These are phyloP conservation scores for Didymella segeticola DNA, from an alignment of 2,329 filamentous ascomycete genomes.

Conservation along the genomic window DNA sequence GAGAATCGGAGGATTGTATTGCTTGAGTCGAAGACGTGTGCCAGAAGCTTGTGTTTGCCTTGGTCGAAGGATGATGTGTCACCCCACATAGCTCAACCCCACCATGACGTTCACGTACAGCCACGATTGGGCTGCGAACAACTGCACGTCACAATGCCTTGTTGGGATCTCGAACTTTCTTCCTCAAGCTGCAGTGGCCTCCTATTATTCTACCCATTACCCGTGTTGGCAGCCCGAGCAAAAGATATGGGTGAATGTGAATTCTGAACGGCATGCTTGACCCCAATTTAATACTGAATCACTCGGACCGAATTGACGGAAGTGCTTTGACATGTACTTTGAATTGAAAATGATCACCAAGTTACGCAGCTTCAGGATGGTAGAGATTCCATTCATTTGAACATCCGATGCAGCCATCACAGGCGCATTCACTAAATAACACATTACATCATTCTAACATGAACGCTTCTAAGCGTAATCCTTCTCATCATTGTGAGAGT, in stretches of 20 bases:
- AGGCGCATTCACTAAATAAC: constrained; percentile 14
- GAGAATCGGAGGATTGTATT: not conserved
- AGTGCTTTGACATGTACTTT: not conserved
- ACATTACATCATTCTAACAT: constrained; percentile 11
- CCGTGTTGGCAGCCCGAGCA: not conserved
- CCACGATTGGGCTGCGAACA: constrained; percentile 1
- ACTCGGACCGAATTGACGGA: not conserved
- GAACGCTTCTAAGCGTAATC: constrained; percentile 7
- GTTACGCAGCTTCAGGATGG: not conserved
- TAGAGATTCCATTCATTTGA: constrained; percentile 8
- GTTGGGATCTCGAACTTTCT: constrained; percentile 11
- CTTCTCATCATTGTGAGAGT: constrained; percentile 13
- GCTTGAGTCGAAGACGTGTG: not conserved
- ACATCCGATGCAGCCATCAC: constrained; percentile 6
- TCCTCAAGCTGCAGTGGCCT: not conserved
- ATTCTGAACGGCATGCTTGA: not conserved
- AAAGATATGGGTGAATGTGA: not conserved
- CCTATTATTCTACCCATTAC: not conserved
- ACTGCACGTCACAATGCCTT: constrained; percentile 15
- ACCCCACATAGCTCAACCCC: constrained; percentile 18
- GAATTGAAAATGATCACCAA: not conserved
- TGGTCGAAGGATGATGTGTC: constrained; percentile 6
- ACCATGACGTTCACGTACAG: not conserved
- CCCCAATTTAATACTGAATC: not conserved
- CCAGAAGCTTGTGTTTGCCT: not conserved